Percentiles rank a stretch among this genome's conserved stretches.
These are phyloP conservation scores for Salix brachista DNA, from an alignment of 345 rosid genomes.

Conservation along the genomic window DNA sequence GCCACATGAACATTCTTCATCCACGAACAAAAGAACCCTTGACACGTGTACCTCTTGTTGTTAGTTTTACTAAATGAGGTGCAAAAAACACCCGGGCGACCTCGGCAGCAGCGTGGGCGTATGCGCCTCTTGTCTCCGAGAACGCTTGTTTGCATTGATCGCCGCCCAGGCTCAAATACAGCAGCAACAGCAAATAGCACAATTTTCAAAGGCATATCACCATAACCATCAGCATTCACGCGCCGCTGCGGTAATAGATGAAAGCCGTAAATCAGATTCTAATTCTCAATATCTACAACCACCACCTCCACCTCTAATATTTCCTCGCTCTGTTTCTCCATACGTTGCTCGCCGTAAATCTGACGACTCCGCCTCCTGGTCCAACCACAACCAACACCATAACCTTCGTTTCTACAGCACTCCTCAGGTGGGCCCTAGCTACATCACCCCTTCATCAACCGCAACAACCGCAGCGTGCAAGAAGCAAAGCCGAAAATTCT, in stretches of 20 bases:
- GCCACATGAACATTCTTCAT: not conserved
- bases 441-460: conserved; percentile 18
- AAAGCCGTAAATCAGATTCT: not conserved
- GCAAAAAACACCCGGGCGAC: conserved; percentile 67
- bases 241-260: not conserved
- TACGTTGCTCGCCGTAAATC: conserved; percentile 64
- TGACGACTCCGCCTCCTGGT: conserved; percentile 26
- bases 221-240: not conserved
- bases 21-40: not conserved
- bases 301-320: conserved; percentile 39
- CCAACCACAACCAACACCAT: conserved; percentile 16
- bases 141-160: conserved; percentile 52
- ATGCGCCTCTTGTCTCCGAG: conserved; percentile 90
- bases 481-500: conserved; percentile 41
- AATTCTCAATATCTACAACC: not conserved
- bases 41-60: not conserved
- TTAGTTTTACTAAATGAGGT: conserved; percentile 53
- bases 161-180: conserved; percentile 45
- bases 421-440: conserved; percentile 61
- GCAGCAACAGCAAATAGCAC: conserved; percentile 25
- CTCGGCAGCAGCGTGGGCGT: conserved; percentile 68
- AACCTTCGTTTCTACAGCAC: conserved; percentile 52
- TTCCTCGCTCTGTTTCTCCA: conserved; percentile 87
- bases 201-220: not conserved
- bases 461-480: conserved; percentile 19